These are phyloP conservation scores for Jackrogersella multiformis DNA, from an alignment of 495 filamentous ascomycete genomes.

Conservation along the genomic window DNA sequence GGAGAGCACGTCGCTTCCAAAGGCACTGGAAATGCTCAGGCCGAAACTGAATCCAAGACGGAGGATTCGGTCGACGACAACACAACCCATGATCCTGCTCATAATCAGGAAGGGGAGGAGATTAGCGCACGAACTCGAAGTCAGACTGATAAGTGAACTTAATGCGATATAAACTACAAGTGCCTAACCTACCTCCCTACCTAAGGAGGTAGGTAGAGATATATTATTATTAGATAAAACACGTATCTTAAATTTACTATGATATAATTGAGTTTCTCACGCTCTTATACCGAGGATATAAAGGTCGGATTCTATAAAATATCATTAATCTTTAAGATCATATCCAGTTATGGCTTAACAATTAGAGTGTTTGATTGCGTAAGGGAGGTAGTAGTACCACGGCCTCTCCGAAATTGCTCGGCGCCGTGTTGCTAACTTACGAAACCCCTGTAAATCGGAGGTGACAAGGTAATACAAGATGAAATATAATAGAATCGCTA, in stretches of 20 bases:
- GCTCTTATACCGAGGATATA: too few species aligned
- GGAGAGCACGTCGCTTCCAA: not conserved
- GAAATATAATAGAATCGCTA: not conserved
- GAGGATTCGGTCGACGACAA: not conserved
- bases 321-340: too few species aligned
- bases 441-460: not conserved
- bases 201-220: too few species aligned
- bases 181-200: not conserved
- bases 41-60: not conserved
- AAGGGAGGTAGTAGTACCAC: not conserved
- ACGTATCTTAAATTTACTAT: too few species aligned
- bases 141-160: not conserved
- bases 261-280: too few species aligned
- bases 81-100: not conserved
- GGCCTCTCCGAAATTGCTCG: not conserved
- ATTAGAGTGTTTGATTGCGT: not conserved
- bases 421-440: not conserved
- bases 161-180: not conserved
- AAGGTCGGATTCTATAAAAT: too few species aligned
- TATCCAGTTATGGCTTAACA: not conserved
- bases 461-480: not conserved
- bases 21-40: not conserved
- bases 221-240: not conserved
- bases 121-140: not conserved
- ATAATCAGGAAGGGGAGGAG: not conserved